Evolutionary conservation across 2,329 filamentous ascomycete genomes (phyloP), one percentile per base, ranked within the genome.

Genomic region (Trichoderma hamatum): DNA sequence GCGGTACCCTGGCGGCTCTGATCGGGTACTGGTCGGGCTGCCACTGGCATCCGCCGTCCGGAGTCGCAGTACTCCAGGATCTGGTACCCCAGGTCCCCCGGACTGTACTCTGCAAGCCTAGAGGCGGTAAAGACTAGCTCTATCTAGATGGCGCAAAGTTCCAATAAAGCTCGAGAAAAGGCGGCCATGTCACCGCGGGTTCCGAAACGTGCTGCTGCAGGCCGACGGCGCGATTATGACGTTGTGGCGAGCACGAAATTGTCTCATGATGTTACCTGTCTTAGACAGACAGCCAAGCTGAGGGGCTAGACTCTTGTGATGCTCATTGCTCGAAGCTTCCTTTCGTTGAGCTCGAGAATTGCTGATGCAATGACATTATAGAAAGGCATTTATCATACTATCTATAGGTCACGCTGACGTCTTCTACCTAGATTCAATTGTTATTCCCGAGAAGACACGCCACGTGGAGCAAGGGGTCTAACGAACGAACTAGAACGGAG

Each of bases 101-200:
- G 16, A 66, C n/a, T n/a, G 59, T 62, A 34, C 39, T 51, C 39
- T 24, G 59, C 58, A n/a, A 32, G 43, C 43, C 58, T 16, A 61
- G 58, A 61, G 58, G 58, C 36, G 58, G 36, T 21, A 61, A 61
- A 30, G 36, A 16, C 39, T 61, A 61, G 58, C 59, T 43, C 59
- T 51, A 64, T 64, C 61, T 43, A 64, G 61, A 55, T 64, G 32
- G 49, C 52, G 28, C 26, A 54, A 24, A 26, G 60, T 55, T 64
- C 61, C 61, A 55, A 58, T 32, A 43, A 36, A 56, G 52, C 52
- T 58, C 60, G 21, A 63, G 60, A 52, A 63, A 43, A 54, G 36
- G 13, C 52, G 21, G 26, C 36, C 32, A 36, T 36, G 32, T 19
- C 36, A 55, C 62, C 62, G 62, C 62, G n/a, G 34, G 62, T 66